Conservation (phyloP, 2,329 filamentous ascomycete genomes). For the Kalmusia sp. region DNA sequence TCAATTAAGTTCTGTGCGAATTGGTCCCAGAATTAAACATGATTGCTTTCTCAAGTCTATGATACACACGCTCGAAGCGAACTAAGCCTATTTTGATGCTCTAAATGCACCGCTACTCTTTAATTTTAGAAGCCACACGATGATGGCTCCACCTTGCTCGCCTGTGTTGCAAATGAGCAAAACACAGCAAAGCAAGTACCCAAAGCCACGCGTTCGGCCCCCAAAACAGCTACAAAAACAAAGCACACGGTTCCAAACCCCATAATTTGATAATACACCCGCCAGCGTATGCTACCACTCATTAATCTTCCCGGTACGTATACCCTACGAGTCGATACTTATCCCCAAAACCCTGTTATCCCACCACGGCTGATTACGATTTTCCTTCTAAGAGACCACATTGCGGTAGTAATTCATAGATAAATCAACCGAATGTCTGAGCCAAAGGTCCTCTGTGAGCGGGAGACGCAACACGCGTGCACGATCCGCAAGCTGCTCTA, state of each 20-base stretch:
- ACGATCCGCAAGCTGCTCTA: slow-evolving; percentile 35
- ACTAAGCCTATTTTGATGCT: not conserved
- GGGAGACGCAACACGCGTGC: slow-evolving; percentile 65
- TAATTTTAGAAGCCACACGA: too few relatives aligned
- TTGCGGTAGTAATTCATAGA: slow-evolving; percentile 73
- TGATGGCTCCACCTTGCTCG: not conserved
- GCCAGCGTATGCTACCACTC: too few relatives aligned
- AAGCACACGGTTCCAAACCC: not conserved
- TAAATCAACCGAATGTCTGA: slow-evolving; percentile 74
- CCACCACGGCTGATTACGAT: not conserved
- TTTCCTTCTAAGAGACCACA: slow-evolving; percentile 58
- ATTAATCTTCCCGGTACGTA: not conserved
- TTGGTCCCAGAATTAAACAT: not conserved
- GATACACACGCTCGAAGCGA: slow-evolving; percentile 2
- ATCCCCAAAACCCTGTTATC: not conserved
- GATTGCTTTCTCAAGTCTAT: not conserved
- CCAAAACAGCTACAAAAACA: not conserved
- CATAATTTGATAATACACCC: too few relatives aligned
- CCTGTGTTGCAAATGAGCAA: too few relatives aligned
- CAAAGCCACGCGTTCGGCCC: too few relatives aligned
- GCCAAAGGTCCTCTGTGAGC: slow-evolving; percentile 74
- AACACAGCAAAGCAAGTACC: too few relatives aligned
- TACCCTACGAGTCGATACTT: not conserved
- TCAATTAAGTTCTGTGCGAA: too few relatives aligned
- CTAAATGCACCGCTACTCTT: not conserved